Percentiles rank a stretch among this genome's conserved stretches.
Evolutionary conservation across 2,329 filamentous ascomycete genomes (phyloP).

Genomic region (Penicillium sp.): DNA sequence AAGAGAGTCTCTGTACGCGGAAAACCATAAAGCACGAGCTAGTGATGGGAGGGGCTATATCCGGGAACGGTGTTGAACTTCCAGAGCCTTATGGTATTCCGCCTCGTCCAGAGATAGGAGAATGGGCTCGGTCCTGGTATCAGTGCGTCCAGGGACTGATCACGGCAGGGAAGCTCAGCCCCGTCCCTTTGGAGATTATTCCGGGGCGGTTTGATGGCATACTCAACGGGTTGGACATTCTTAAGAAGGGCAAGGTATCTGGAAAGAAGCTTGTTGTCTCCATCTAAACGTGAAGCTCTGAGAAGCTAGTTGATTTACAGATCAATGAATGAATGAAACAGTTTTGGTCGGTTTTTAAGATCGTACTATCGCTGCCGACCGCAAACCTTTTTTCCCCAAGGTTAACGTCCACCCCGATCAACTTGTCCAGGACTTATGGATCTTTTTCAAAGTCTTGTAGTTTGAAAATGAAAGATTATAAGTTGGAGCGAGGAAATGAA

Average conservation of each 20-base stretch:
- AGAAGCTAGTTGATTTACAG: not conserved
- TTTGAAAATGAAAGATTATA: too few relatives aligned
- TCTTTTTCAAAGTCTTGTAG: too few relatives aligned
- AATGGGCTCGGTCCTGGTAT: conserved; percentile 23
- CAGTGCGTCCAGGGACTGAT: conserved; percentile 12
- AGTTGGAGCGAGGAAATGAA: too few relatives aligned
- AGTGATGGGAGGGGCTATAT: conserved; percentile 25
- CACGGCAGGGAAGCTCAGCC: conserved; percentile 11
- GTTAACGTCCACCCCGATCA: too few relatives aligned
- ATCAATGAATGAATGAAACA: too few relatives aligned
- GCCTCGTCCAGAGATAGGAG: conserved; percentile 18
- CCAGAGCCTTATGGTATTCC: conserved; percentile 23
- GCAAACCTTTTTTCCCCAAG: too few relatives aligned
- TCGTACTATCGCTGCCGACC: too few relatives aligned
- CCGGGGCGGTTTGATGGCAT: conserved; percentile 18
- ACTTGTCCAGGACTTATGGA: too few relatives aligned
- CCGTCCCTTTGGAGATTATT: conserved; percentile 12
- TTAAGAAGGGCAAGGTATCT: conserved; percentile 18
- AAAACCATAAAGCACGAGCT: conserved; percentile 23
- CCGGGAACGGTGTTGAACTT: conserved; percentile 21
- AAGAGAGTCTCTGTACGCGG: conserved; percentile 16
- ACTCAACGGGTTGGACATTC: conserved; percentile 14
- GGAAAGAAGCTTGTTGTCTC: conserved; percentile 23
- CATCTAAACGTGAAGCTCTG: not conserved
- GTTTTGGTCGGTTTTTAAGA: too few relatives aligned